Evolutionary conservation across 768 basidiomycete genomes (phyloP).

Genomic region (Lepiota subincarnata): DNA sequence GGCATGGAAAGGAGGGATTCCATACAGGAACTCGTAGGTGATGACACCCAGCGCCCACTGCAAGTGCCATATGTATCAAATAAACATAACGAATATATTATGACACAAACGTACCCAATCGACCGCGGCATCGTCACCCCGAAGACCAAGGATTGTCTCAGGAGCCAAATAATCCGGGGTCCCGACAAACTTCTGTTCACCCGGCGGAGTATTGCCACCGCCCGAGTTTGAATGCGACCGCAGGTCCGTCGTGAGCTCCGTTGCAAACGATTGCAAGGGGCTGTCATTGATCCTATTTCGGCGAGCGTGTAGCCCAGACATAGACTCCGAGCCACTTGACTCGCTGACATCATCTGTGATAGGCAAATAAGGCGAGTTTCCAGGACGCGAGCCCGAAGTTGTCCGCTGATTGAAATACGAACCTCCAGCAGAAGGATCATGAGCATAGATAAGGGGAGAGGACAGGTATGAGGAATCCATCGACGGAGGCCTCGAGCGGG

Average conservation of each 20-base stretch:
- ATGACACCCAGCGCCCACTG: constrained; percentile 99
- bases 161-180: constrained; percentile 98
- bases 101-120: constrained; percentile 75
- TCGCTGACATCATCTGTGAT: constrained; percentile 82
- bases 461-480: constrained; percentile 77
- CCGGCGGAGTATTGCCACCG: constrained; percentile 63
- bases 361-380: constrained; percentile 63
- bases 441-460: constrained; percentile 59
- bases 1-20: constrained; percentile 96
- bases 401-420: constrained; percentile 79
- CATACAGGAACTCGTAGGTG: constrained; percentile 96
- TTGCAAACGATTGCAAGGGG: constrained; percentile 82
- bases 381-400: constrained; percentile 51
- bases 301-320: constrained; percentile 51
- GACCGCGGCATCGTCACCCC: constrained; percentile 91
- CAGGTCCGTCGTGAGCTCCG: constrained; percentile 78
- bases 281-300: constrained; percentile 60
- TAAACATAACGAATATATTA: constrained; percentile 8
- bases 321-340: constrained; percentile 79
- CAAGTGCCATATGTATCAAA: constrained; percentile 16
- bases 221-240: constrained; percentile 71
- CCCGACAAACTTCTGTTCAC: constrained; percentile 92
- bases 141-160: constrained; percentile 91
- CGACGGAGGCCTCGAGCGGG: constrained; percentile 77
- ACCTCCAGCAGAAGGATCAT: constrained; percentile 39